Conservation (phyloP, 495 filamentous ascomycete species). For the Barbatosphaeria neglecta region DNA sequence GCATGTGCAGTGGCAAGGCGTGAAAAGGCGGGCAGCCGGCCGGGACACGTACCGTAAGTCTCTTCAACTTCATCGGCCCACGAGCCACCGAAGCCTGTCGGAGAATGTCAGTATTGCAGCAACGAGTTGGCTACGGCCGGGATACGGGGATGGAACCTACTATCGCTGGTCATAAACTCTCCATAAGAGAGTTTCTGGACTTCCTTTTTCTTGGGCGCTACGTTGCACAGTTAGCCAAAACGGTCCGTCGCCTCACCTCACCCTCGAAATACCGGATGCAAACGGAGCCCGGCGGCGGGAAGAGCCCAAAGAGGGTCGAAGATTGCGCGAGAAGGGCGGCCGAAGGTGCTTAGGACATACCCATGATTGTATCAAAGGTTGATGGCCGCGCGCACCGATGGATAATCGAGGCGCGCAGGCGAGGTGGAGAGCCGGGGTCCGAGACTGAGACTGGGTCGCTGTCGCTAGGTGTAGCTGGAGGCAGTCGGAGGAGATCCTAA, state of each 20-base stretch:
- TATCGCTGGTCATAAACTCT: conserved; percentile 77
- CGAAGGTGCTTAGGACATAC: conserved; percentile 40
- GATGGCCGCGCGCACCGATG: conserved; percentile 25
- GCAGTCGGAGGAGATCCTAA: not conserved
- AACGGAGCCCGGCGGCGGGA: no score
- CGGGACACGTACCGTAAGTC: conserved; percentile 46
- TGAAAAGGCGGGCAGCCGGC: no score
- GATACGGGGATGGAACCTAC: conserved; percentile 35
- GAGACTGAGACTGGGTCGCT: conserved; percentile 2
- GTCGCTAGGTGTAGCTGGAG: not conserved
- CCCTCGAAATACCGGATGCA: no score
- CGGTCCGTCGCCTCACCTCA: no score
- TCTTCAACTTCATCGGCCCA: conserved; percentile 99
- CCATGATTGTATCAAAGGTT: conserved; percentile 60
- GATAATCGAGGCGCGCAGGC: conserved; percentile 32
- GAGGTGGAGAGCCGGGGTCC: conserved; percentile 10
- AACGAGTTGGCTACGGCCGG: conserved; percentile 1
- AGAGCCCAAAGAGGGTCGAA: conserved; percentile 1
- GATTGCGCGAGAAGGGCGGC: conserved; percentile 5
- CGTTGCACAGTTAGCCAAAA: conserved; percentile 24
- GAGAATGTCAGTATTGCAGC: not conserved
- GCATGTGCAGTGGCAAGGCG: no score
- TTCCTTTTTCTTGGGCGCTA: conserved; percentile 83
- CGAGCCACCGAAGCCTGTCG: conserved; percentile 64
- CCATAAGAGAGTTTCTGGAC: conserved; percentile 86